Evolutionary conservation across 2,329 filamentous ascomycete species (phyloP).

Genomic region (Fusarium marasasianum): DNA sequence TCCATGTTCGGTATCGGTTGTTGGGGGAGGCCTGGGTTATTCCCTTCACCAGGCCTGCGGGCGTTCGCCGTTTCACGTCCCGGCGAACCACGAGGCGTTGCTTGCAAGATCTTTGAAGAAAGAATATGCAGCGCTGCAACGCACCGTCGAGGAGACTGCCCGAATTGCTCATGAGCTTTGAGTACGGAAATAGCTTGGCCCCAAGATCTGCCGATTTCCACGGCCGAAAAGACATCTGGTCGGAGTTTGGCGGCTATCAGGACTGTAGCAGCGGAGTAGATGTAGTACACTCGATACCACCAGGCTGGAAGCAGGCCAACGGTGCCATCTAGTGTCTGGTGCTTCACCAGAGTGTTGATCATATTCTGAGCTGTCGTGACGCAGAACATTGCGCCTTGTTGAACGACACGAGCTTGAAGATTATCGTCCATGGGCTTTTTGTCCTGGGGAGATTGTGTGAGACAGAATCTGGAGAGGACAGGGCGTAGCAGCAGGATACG

Average conservation of each 20-base stretch:
- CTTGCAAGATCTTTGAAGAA: slow-evolving; percentile 47
- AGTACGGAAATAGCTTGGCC: slow-evolving; percentile 47
- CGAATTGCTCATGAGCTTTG: slow-evolving; percentile 47
- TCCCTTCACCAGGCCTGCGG: background rate
- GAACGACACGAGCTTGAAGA: slow-evolving; percentile 42
- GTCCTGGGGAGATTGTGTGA: slow-evolving; percentile 31
- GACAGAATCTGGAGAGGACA: slow-evolving; percentile 46
- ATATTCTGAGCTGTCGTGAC: slow-evolving; percentile 47
- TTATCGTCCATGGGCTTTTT: slow-evolving; percentile 28
- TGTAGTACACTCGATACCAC: slow-evolving; percentile 53
- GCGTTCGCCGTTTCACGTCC: background rate
- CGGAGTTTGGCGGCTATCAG: slow-evolving; percentile 50
- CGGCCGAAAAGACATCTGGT: slow-evolving; percentile 44
- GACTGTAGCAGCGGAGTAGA: slow-evolving; percentile 50
- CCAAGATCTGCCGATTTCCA: slow-evolving; percentile 45
- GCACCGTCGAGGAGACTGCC: slow-evolving; percentile 46
- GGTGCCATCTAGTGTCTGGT: slow-evolving; percentile 45
- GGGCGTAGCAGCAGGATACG: slow-evolving; percentile 48
- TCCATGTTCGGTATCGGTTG: background rate
- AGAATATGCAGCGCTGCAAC: slow-evolving; percentile 48
- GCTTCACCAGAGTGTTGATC: slow-evolving; percentile 43
- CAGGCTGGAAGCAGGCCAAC: slow-evolving; percentile 50
- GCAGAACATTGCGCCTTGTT: slow-evolving; percentile 49
- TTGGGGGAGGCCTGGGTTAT: background rate
- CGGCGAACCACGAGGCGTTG: background rate